Conservation (phyloP, 2,329 filamentous ascomycete species). For the Aspergillus bombycis region DNA sequence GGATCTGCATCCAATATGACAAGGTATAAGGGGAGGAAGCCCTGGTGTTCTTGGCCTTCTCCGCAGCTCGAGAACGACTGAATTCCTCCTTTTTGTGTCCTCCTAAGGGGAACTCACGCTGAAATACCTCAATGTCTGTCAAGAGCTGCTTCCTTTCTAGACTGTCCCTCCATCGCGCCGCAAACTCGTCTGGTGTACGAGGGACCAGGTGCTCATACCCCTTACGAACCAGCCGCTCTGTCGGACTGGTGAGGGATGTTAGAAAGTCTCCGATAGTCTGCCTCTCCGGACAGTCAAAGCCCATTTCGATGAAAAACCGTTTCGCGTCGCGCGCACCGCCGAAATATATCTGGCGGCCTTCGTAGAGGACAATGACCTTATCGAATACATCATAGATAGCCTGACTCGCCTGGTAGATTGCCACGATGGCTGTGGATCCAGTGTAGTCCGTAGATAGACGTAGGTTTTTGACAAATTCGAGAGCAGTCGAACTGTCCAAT, state of each 20-base stretch:
- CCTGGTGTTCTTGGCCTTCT: slow-evolving; percentile 52
- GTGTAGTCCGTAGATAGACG: slow-evolving; percentile 51
- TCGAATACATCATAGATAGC: slow-evolving; percentile 64
- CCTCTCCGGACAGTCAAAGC: slow-evolving; percentile 68
- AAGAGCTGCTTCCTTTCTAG: slow-evolving; percentile 47
- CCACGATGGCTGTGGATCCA: slow-evolving; percentile 53
- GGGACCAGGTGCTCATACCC: slow-evolving; percentile 67
- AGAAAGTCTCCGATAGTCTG: slow-evolving; percentile 72
- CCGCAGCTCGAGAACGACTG: slow-evolving; percentile 40
- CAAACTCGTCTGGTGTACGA: slow-evolving; percentile 71
- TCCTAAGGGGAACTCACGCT: slow-evolving; percentile 39
- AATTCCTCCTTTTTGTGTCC: slow-evolving; percentile 41
- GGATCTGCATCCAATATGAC: slow-evolving; percentile 73
- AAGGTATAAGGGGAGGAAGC: slow-evolving; percentile 78
- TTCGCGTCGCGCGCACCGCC: slow-evolving; percentile 64
- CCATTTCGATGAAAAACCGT: slow-evolving; percentile 68
- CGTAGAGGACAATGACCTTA: slow-evolving; percentile 70
- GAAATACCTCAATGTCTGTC: slow-evolving; percentile 44
- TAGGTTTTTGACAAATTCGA: slow-evolving; percentile 58
- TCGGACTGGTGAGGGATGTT: slow-evolving; percentile 67
- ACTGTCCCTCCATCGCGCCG: slow-evolving; percentile 56
- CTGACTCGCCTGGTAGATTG: slow-evolving; percentile 56
- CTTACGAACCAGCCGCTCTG: slow-evolving; percentile 56
- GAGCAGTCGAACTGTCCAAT: slow-evolving; percentile 56
- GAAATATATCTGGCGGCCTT: slow-evolving; percentile 76